Conservation (phyloP, 148 eudicot genomes). For the Rhododendron williamsianum region DNA sequence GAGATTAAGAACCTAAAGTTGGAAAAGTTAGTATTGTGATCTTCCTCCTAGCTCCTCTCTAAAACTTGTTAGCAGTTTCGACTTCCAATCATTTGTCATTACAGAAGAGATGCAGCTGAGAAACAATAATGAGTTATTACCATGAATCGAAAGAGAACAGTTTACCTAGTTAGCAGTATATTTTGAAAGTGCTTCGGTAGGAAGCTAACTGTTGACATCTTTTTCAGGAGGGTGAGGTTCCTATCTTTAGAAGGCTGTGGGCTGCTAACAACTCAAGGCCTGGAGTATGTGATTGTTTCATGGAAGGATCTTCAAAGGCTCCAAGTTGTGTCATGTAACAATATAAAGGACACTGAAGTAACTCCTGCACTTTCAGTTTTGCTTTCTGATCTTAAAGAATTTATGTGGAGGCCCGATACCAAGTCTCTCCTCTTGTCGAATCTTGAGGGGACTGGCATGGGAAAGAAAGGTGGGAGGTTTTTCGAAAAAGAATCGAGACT, state of each 20-base stretch:
- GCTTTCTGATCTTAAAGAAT: conserved; percentile 62
- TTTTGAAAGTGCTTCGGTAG: background rate
- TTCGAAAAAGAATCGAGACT: conserved; percentile 52
- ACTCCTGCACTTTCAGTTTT: conserved; percentile 57
- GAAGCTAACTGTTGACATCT: background rate
- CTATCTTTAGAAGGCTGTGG: conserved; percentile 79
- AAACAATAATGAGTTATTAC: background rate
- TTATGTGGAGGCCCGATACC: conserved; percentile 85
- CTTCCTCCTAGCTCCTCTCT: background rate
- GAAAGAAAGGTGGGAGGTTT: conserved; percentile 65
- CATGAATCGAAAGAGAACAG: background rate
- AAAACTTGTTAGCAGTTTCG: background rate
- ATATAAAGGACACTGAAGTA: conserved; percentile 57
- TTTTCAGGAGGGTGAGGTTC: conserved; percentile 60
- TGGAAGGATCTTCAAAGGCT: conserved; percentile 78
- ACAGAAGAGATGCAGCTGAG: background rate
- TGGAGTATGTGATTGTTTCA: conserved; percentile 53
- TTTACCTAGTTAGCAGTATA: background rate
- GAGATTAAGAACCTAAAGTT: background rate
- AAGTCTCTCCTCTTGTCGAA: conserved; percentile 52
- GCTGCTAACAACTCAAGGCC: conserved; percentile 52
- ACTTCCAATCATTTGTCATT: background rate
- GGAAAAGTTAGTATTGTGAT: background rate
- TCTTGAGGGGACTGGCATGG: conserved; percentile 65
- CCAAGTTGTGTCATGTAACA: conserved; percentile 67